Evolutionary conservation across 257 asterid species (phyloP), one percentile per base, ranked within the genome.

Genomic region (Ajuga chamaepitys): DNA sequence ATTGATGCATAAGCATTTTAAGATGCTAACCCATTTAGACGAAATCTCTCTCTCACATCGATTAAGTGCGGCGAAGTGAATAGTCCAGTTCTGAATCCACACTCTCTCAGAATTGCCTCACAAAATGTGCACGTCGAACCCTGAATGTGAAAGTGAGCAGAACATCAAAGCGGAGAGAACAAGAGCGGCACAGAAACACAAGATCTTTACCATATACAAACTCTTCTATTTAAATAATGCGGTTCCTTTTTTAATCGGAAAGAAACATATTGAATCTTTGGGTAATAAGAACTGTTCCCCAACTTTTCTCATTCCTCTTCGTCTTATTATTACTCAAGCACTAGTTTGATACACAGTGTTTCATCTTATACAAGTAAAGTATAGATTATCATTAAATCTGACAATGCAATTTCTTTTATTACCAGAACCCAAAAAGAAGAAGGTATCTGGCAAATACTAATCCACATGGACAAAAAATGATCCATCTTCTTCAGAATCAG

Each of bases 21-120:
- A 47, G 59, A 71, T 69, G 68, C 82, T 68, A 28, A 90, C 96
- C 96, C 95, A 64, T 88, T 80, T 13, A 88, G 72, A 62, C 96
- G 95, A 68, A 88, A 88, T 83, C 97, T 80, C 80, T 91, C 97
- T 77, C 93, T 82, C 83, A 91, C 91, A 63, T 91, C 97, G 79
- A 88, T 88, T 80, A 91, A 80, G 80, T 91, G 96, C 4, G 97
- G 97, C 41, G 97, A 91, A 75, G 91, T 86, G 72, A 91, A 91
- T 30, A 88, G 85, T 71, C 97, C 97, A 58, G 97, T 91, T 75
- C 76, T 81, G 75, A 86, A 78, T 67, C 97, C 96, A 67, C 95
- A 73, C 72, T 91, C 89, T 77, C 87, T 80, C 71, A 91, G 62
- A 69, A 91, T 84, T 41, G 96, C 90, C 78, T 91, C 97, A 78